Evolutionary conservation across 345 rosid genomes (phyloP).

Genomic region (Clausena lansium): DNA sequence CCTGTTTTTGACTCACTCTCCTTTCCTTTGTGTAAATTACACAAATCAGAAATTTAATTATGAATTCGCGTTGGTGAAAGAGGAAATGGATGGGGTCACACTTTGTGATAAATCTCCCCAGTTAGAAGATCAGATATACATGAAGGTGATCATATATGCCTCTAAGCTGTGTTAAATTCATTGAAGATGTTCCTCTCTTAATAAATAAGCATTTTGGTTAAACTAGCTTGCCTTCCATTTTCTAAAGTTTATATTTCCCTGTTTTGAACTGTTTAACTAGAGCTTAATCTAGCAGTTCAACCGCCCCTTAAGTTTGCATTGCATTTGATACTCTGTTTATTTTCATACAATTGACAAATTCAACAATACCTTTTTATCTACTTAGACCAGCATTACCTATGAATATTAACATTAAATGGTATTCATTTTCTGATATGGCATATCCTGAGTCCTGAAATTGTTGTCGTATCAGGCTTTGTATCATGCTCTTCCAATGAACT

Average conservation of each 20-base stretch:
- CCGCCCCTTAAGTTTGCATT: neutral
- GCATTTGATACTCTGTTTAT: neutral
- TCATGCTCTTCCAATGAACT: constrained; percentile 81
- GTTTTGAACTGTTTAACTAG: no score
- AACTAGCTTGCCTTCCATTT: neutral
- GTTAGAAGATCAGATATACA: constrained; percentile 61
- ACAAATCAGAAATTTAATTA: constrained; percentile 45
- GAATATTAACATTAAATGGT: neutral
- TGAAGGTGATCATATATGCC: constrained; percentile 48
- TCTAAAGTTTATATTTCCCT: neutral
- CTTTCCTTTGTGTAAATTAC: constrained; percentile 8
- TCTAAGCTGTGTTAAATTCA: neutral
- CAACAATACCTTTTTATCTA: neutral
- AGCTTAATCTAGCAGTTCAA: neutral
- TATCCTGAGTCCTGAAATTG: constrained; percentile 15
- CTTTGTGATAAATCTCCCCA: constrained; percentile 39
- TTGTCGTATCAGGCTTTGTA: constrained; percentile 57
- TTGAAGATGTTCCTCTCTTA: neutral
- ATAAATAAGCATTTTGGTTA: neutral
- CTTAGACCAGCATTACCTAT: neutral
- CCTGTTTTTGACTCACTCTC: constrained; percentile 3
- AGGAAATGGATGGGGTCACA: constrained; percentile 50
- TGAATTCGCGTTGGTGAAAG: constrained; percentile 69
- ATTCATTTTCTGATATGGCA: neutral
- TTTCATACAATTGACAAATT: neutral